These are phyloP conservation scores for Malus sieversii DNA, from an alignment of 306 rosid species.

Conservation along the genomic window DNA sequence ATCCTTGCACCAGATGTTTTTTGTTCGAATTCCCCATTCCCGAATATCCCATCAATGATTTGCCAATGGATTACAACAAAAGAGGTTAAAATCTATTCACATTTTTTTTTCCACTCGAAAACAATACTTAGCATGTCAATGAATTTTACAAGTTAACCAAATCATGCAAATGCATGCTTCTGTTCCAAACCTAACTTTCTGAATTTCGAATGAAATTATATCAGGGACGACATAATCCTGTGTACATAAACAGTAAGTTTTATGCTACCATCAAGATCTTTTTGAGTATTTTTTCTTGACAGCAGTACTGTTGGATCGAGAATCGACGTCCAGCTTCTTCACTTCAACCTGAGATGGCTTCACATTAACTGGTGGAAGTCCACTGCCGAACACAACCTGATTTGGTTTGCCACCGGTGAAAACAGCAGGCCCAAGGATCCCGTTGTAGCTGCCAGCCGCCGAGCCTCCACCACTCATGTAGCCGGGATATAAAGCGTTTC, in stretches of 20 bases:
- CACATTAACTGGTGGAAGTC: conserved; percentile 21
- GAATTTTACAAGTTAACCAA: not conserved
- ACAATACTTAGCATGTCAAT: not conserved
- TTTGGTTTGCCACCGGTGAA: conserved; percentile 21
- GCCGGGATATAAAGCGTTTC: conserved; percentile 17
- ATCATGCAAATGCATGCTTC: conserved; percentile 6
- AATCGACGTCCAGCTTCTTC: conserved; percentile 23
- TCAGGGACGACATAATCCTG: conserved; percentile 29
- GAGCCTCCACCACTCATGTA: conserved; percentile 33
- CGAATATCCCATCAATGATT: not conserved
- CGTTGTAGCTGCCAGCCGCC: conserved; percentile 26
- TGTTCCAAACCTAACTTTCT: not conserved
- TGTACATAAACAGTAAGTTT: not conserved
- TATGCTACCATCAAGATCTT: conserved; percentile 16
- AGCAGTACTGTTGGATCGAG: conserved; percentile 30
- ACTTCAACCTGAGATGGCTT: conserved; percentile 23
- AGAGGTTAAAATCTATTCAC: not conserved
- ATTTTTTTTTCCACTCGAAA: not conserved
- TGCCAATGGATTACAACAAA: not conserved
- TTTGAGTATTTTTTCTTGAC: conserved; percentile 13
- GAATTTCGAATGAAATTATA: conserved; percentile 6
- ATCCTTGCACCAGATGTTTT: no score
- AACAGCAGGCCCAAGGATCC: conserved; percentile 21
- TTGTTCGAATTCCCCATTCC: no score
- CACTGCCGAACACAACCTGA: conserved; percentile 24